Base-by-base conservation (phyloP, 805 yeast species). In the Pichia kluyveri region DNA sequence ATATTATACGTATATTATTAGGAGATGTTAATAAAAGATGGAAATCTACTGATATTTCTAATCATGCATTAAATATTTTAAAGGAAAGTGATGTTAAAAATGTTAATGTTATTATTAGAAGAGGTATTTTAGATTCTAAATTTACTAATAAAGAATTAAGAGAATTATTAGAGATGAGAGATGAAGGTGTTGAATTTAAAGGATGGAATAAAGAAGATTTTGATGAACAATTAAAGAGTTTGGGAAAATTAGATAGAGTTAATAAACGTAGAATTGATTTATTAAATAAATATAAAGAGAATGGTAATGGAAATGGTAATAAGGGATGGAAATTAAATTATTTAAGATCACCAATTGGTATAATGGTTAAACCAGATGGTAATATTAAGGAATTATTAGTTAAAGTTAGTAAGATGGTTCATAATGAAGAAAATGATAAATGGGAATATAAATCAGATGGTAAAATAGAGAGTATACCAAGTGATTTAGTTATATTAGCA, bases 101-200 rank as follows among this genome's bases (percentile, higher is more conserved):
- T 7, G 86, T 93, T 15, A 75, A 76, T 42, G 76, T 93, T 19
- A 82, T 86, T 42, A 99, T 90, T 2, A 76, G 99, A 56, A 74
- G 97, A 60, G 97, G 96, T 3, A 69, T 88, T 23, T 62, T 82
- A 41, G 90, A 89, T 55, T 80, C 93, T 41, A 93, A 96, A 27
- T 93, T 90, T 62, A 84, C 97, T 4, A 91, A 86, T 55, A 91
- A 89, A 61, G 99, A 93, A 63, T 73, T 91, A 26, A 74, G 97
- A 60, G 98, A 93, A 60, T 67, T 91, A 37, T 69, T 90, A 59
- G 84, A 81, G 46, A 63, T 88, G 47, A 67, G 68, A 38, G 80
- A 8, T 30, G 32, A 30, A 30, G 32, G 80, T 0, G 70, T 71
- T 17, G 65, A 61, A 12, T 76, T 83, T 48, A 60, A 63, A 11